phyloP scores from a whole-genome alignment of 768 basidiomycete species.

The Cytidiella melzeri region DNA sequence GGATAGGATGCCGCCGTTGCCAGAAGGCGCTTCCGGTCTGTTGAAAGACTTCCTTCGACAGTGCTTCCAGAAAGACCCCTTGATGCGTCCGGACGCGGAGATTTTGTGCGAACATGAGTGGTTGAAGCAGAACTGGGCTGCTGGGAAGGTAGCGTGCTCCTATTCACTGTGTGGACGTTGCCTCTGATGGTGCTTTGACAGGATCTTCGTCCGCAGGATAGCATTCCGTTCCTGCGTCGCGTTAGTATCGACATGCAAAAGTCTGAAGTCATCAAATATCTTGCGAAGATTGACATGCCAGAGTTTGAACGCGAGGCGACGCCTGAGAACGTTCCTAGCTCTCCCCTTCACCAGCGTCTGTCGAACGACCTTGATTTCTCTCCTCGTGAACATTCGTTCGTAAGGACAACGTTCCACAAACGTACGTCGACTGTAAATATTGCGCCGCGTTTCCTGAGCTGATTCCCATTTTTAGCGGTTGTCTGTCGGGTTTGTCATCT shows the following conservation, averaged over 20 bases:
- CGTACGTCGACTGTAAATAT: slow-evolving; percentile 38
- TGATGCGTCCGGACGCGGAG: slow-evolving; percentile 76
- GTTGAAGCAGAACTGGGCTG: slow-evolving; percentile 76
- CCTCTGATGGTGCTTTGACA: slow-evolving; percentile 19
- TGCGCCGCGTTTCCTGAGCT: slow-evolving; percentile 7
- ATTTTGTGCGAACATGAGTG: slow-evolving; percentile 86
- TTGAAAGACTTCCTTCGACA: slow-evolving; percentile 74
- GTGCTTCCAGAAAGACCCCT: slow-evolving; percentile 90
- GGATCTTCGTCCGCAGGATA: slow-evolving; percentile 88
- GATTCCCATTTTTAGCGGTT: slow-evolving; percentile 51
- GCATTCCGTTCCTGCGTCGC: slow-evolving; percentile 90
- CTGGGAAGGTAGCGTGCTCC: slow-evolving; percentile 54
- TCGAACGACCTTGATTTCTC: slow-evolving; percentile 44
- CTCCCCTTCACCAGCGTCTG: slow-evolving; percentile 15
- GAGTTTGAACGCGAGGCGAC: slow-evolving; percentile 43
- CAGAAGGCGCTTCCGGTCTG: slow-evolving; percentile 69
- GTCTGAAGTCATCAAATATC: slow-evolving; percentile 53
- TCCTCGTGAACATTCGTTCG: slow-evolving; percentile 73
- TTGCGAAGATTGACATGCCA: slow-evolving; percentile 38
- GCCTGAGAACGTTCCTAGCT: slow-evolving; percentile 32
- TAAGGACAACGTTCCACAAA: slow-evolving; percentile 90
- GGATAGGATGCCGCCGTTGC: slow-evolving; percentile 83
- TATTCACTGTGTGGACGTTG: background rate
- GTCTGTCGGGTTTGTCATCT: slow-evolving; percentile 77
- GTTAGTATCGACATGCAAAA: slow-evolving; percentile 84